phyloP scores from a whole-genome alignment of 2,329 filamentous ascomycete species.

The Penicillium sp. region DNA sequence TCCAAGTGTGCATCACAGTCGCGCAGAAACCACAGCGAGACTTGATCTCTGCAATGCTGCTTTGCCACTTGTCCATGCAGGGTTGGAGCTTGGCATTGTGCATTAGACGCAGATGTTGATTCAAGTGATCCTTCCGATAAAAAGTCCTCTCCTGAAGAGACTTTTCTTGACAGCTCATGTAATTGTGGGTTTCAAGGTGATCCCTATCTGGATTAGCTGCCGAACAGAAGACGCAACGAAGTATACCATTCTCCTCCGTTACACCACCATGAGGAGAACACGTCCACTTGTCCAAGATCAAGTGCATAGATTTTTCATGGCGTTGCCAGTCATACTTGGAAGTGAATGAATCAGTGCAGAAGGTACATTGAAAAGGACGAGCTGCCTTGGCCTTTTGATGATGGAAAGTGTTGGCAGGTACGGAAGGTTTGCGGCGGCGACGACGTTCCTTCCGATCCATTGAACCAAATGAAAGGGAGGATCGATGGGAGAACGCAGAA shows the following conservation, averaged over 20 bases:
- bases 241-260: conserved; percentile 53
- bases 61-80: conserved; percentile 64
- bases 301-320: conserved; percentile 62
- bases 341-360: conserved; percentile 60
- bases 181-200: conserved; percentile 64
- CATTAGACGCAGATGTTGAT: conserved; percentile 64
- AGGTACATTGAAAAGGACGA: conserved; percentile 62
- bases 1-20: conserved; percentile 48
- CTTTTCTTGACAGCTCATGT: conserved; percentile 63
- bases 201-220: conserved; percentile 56
- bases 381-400: conserved; percentile 46
- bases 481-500: conserved; percentile 60
- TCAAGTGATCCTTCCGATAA: conserved; percentile 65
- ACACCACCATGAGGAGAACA: conserved; percentile 63
- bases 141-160: conserved; percentile 63
- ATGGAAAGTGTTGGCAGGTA: conserved; percentile 46
- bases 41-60: conserved; percentile 58
- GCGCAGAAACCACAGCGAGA: conserved; percentile 52
- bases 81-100: conserved; percentile 59
- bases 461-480: conserved; percentile 61
- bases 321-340: conserved; percentile 64
- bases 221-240: conserved; percentile 63
- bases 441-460: conserved; percentile 63
- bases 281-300: conserved; percentile 62
- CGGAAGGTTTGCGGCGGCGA: conserved; percentile 55